Conservation (phyloP, 2,329 filamentous ascomycete species). For the Leptographium radiaticola region DNA sequence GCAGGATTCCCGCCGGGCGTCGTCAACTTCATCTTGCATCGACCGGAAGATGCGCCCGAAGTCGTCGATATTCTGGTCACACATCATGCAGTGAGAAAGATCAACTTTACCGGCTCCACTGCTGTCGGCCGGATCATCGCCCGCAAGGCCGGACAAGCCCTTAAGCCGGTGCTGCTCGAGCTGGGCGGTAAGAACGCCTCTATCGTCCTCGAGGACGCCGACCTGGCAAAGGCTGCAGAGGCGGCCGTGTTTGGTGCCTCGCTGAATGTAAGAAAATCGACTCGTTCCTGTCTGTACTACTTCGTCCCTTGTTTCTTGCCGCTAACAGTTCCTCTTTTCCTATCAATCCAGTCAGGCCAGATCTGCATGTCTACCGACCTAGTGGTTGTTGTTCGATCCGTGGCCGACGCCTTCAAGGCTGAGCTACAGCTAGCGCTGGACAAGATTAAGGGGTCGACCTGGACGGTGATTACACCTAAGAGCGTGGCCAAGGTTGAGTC, state of each 20-base stretch:
- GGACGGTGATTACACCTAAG: slow-evolving; percentile 32
- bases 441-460: slow-evolving; percentile 17
- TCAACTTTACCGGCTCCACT: slow-evolving; percentile 79
- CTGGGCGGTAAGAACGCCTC: slow-evolving; percentile 72
- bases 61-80: slow-evolving; percentile 58
- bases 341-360: slow-evolving; percentile 40
- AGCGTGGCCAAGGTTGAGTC: slow-evolving; percentile 51
- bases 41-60: slow-evolving; percentile 51
- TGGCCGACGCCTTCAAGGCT: slow-evolving; percentile 31
- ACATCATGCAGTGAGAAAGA: slow-evolving; percentile 55
- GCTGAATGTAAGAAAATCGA: slow-evolving; percentile 3
- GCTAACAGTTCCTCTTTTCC: neutral
- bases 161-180: slow-evolving; percentile 73
- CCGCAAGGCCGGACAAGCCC: slow-evolving; percentile 51
- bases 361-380: slow-evolving; percentile 80
- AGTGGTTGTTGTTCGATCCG: slow-evolving; percentile 43
- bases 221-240: slow-evolving; percentile 56
- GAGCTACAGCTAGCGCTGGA: slow-evolving; percentile 18
- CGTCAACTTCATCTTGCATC: slow-evolving; percentile 56
- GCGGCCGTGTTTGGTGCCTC: slow-evolving; percentile 59
- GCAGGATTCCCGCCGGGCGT: slow-evolving; percentile 38
- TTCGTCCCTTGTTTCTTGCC: too few species aligned
- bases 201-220: slow-evolving; percentile 68
- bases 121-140: slow-evolving; percentile 61
- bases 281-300: neutral